phyloP scores from a whole-genome alignment of 1,139 yeast genomes.

The Blastobotrys aristatus region DNA sequence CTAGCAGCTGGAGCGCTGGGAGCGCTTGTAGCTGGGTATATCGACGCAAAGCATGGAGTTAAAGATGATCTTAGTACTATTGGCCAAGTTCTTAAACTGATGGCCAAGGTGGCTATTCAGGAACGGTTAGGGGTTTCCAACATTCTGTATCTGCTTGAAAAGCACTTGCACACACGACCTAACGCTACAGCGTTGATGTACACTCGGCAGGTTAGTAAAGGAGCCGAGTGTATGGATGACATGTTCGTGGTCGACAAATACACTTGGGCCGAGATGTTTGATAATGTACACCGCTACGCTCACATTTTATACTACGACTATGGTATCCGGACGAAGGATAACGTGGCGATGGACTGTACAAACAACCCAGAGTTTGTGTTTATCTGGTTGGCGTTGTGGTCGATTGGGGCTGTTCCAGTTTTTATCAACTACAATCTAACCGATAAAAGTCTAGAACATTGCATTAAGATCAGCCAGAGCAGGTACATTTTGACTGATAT shows the following conservation, averaged over 20 bases:
- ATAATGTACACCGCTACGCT: slow-evolving; percentile 59
- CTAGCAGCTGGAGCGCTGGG: slow-evolving; percentile 25
- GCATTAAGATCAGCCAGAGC: slow-evolving; percentile 65
- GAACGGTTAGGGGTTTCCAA: slow-evolving; percentile 1
- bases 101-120: slow-evolving; percentile 7
- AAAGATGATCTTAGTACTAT: slow-evolving; percentile 25
- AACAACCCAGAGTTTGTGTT: slow-evolving; percentile 79
- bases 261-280: slow-evolving; percentile 66
- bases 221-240: slow-evolving; percentile 37
- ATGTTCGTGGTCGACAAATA: slow-evolving; percentile 56
- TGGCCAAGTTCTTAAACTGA: not conserved
- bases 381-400: slow-evolving; percentile 85
- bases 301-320: slow-evolving; percentile 58
- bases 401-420: slow-evolving; percentile 85
- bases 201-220: slow-evolving; percentile 46
- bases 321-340: slow-evolving; percentile 60
- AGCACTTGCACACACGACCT: slow-evolving; percentile 47
- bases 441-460: slow-evolving; percentile 74
- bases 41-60: slow-evolving; percentile 32
- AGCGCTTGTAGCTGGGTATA: slow-evolving; percentile 29
- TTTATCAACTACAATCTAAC: slow-evolving; percentile 76
- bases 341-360: slow-evolving; percentile 73
- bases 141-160: slow-evolving; percentile 47
- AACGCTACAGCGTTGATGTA: slow-evolving; percentile 53
- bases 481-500: slow-evolving; percentile 70